Conservation (phyloP, 306 rosid genomes). For the Boehmeria nivea region DNA sequence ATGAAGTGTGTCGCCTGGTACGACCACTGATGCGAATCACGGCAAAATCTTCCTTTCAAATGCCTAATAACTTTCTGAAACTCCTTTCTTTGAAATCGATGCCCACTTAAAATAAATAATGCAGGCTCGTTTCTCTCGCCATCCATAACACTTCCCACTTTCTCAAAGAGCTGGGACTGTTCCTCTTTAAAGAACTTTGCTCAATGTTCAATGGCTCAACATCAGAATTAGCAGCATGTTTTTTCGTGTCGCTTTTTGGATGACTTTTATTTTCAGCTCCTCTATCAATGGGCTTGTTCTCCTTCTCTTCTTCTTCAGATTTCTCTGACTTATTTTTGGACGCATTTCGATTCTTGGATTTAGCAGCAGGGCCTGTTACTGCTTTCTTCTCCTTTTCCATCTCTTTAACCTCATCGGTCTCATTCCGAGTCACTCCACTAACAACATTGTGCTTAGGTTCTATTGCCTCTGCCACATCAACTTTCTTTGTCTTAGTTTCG, state of each 20-base stretch:
- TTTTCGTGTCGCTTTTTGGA: slow-evolving; percentile 24
- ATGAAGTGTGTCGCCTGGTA: slow-evolving; percentile 94
- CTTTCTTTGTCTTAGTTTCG: slow-evolving; percentile 31
- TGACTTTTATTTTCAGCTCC: slow-evolving; percentile 22
- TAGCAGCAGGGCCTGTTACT: slow-evolving; percentile 29
- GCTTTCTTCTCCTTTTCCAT: slow-evolving; percentile 25
- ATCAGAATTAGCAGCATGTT: slow-evolving; percentile 21
- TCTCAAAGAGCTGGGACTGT: slow-evolving; percentile 12
- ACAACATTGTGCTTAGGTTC: slow-evolving; percentile 23
- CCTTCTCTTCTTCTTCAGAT: slow-evolving; percentile 50
- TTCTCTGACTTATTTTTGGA: slow-evolving; percentile 26
- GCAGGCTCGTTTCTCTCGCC: slow-evolving; percentile 38
- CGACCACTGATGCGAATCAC: slow-evolving; percentile 92
- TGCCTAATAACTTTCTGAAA: slow-evolving; percentile 64
- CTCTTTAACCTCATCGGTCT: slow-evolving; percentile 28
- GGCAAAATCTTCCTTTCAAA: slow-evolving; percentile 72
- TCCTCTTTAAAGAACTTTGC: slow-evolving; percentile 15
- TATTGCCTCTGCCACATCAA: slow-evolving; percentile 15
- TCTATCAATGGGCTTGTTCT: slow-evolving; percentile 46
- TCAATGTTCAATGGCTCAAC: slow-evolving; percentile 27
- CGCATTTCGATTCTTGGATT: slow-evolving; percentile 16
- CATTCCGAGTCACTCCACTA: slow-evolving; percentile 20
- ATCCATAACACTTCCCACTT: slow-evolving; percentile 22
- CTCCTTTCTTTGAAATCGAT: slow-evolving; percentile 69
- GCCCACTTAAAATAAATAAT: slow-evolving; percentile 71